phyloP scores from a whole-genome alignment of 1,139 yeast species.

The Blastobotrys ciferrii region DNA sequence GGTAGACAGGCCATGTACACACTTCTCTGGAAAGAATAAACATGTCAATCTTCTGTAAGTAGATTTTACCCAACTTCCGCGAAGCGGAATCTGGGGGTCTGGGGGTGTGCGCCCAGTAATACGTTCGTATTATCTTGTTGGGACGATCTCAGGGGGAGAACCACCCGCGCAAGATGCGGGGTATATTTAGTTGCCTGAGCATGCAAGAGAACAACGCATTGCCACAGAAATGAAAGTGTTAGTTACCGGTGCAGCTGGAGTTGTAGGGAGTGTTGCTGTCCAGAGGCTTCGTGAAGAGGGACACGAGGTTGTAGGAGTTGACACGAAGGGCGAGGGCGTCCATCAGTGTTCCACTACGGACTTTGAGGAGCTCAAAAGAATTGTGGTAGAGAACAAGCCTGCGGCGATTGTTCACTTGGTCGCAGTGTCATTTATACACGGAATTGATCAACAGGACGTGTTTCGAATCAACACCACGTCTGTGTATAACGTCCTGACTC shows the following conservation, averaged over 20 bases:
- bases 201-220: not conserved
- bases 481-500: conserved; percentile 2
- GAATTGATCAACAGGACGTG: conserved; percentile 2
- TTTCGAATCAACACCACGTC: conserved; percentile 5
- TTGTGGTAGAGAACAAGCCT: not conserved
- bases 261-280: not conserved
- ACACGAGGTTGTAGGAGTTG: conserved; percentile 1
- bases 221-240: not conserved
- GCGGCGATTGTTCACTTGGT: conserved; percentile 1
- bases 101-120: too few relatives aligned
- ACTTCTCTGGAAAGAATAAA: too few relatives aligned
- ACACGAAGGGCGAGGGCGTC: not conserved
- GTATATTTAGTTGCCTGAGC: not conserved
- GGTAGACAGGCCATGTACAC: too few relatives aligned
- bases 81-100: too few relatives aligned
- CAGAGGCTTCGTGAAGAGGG: not conserved
- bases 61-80: too few relatives aligned
- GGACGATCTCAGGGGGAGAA: too few relatives aligned
- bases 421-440: not conserved
- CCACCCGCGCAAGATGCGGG: too few relatives aligned
- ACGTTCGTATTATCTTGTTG: too few relatives aligned
- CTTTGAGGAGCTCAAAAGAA: not conserved
- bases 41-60: too few relatives aligned
- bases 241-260: not conserved
- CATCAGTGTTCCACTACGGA: not conserved